These are phyloP conservation scores for Phascolomyces articulosus DNA, from an alignment of 371 early-diverging fungal genomes.

Conservation along the genomic window DNA sequence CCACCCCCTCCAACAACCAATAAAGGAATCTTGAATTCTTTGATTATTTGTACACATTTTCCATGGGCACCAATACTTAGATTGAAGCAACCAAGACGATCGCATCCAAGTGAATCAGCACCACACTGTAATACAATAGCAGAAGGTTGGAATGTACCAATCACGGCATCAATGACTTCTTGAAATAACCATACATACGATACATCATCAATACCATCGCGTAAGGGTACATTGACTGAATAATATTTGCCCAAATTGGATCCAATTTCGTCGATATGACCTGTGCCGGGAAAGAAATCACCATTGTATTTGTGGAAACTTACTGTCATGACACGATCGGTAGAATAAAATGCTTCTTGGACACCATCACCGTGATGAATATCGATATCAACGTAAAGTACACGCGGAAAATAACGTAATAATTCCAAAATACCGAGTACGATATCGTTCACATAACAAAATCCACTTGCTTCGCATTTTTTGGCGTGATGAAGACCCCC, in stretches of 20 bases:
- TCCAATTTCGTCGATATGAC: constrained; percentile 82
- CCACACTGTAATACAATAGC: constrained; percentile 95
- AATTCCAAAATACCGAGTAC: constrained; percentile 90
- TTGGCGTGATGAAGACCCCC: constrained; percentile 98
- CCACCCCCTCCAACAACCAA: constrained; percentile 95
- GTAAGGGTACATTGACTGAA: constrained; percentile 91
- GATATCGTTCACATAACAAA: constrained; percentile 97
- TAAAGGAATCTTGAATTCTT: constrained; percentile 80
- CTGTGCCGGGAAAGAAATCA: constrained; percentile 95
- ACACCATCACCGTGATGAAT: constrained; percentile 98
- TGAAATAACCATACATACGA: constrained; percentile 86
- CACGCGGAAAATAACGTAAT: constrained; percentile 80
- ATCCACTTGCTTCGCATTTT: constrained; percentile 91
- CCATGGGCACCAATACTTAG: constrained; percentile 91
- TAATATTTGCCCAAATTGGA: constrained; percentile 77
- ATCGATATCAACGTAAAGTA: constrained; percentile 95
- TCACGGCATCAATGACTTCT: constrained; percentile 78
- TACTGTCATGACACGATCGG: constrained; percentile 92
- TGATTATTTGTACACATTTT: constrained; percentile 85
- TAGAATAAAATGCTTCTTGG: constrained; percentile 92
- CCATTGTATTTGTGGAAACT: constrained; percentile 95
- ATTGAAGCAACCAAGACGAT: constrained; percentile 92
- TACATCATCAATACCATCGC: constrained; percentile 90
- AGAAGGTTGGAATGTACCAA: constrained; percentile 80
- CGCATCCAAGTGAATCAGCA: constrained; percentile 94